Percentiles rank a stretch among this genome's conserved stretches.
Conservation (phyloP, 2,329 filamentous ascomycete genomes). For the Penicillium sp. region DNA sequence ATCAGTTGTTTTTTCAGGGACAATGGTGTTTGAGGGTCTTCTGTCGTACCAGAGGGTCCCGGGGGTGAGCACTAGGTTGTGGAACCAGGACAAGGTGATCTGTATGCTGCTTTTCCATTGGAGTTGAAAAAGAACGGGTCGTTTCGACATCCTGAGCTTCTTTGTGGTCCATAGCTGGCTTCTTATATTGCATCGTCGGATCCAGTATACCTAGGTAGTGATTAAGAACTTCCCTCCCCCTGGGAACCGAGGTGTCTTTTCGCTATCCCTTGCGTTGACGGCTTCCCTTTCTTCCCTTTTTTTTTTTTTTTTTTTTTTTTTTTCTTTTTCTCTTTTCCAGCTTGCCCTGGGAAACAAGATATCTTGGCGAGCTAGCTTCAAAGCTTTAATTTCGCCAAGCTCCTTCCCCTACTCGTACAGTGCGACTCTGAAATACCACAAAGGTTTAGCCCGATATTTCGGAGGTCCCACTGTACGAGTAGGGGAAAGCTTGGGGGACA, state of each 20-base stretch:
- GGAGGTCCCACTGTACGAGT: background rate
- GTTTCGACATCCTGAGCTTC: conserved; percentile 10
- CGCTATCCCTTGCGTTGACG: background rate
- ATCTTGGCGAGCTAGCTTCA: background rate
- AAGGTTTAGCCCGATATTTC: too few species aligned
- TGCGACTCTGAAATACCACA: too few species aligned
- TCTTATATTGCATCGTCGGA: background rate
- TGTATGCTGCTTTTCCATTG: background rate
- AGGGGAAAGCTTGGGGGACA: background rate
- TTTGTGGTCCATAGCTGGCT: conserved; percentile 5
- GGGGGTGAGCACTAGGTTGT: conserved; percentile 31
- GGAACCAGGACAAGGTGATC: conserved; percentile 38
- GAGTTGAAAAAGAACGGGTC: background rate
- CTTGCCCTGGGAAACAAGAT: background rate
- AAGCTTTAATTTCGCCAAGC: background rate
- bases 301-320: too few species aligned
- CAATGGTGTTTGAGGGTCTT: background rate
- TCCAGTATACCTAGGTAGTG: background rate
- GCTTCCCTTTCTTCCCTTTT: too few species aligned
- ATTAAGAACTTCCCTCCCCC: too few species aligned
- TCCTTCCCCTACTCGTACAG: background rate
- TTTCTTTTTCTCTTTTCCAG: too few species aligned
- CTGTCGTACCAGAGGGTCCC: conserved; percentile 35
- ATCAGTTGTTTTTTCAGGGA: background rate
- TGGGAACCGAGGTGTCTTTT: background rate